A percentile compares a stretch with the other conserved stretches of the same genome.
These are phyloP conservation scores for Stellera chamaejasme DNA, from an alignment of 345 rosid species.

Conservation along the genomic window DNA sequence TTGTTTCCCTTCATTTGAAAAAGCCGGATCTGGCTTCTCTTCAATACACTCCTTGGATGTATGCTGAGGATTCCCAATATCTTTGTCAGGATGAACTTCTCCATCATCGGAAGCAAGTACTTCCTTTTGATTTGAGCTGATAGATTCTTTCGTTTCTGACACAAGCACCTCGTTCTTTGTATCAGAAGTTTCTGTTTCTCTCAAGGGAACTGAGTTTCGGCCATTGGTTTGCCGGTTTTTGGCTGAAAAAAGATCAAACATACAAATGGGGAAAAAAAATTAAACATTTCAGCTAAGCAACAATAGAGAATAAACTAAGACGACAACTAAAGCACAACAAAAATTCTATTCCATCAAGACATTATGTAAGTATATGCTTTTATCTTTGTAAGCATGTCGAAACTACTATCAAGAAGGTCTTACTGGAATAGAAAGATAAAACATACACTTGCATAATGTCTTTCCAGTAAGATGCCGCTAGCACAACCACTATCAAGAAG, in stretches of 20 bases:
- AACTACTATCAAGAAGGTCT: too few species aligned
- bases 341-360: too few species aligned
- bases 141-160: constrained; percentile 27
- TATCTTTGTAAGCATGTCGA: too few species aligned
- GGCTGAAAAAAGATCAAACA: constrained; percentile 27
- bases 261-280: constrained; percentile 5
- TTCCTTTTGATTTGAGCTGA: constrained; percentile 18
- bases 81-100: constrained; percentile 20
- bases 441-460: neutral
- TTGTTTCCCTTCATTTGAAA: constrained; percentile 16
- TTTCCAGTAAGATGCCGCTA: neutral
- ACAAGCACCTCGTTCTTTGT: constrained; percentile 11
- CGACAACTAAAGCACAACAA: neutral
- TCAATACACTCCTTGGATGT: constrained; percentile 13
- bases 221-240: constrained; percentile 34
- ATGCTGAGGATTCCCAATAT: constrained; percentile 11
- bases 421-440: too few species aligned
- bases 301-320: neutral
- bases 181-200: constrained; percentile 21
- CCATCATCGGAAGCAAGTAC: constrained; percentile 16
- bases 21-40: constrained; percentile 14
- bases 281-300: neutral
- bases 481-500: neutral
- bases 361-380: too few species aligned
- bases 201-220: constrained; percentile 19